Evolutionary conservation across 345 rosid species (phyloP).

Genomic region (Hypericum perforatum): DNA sequence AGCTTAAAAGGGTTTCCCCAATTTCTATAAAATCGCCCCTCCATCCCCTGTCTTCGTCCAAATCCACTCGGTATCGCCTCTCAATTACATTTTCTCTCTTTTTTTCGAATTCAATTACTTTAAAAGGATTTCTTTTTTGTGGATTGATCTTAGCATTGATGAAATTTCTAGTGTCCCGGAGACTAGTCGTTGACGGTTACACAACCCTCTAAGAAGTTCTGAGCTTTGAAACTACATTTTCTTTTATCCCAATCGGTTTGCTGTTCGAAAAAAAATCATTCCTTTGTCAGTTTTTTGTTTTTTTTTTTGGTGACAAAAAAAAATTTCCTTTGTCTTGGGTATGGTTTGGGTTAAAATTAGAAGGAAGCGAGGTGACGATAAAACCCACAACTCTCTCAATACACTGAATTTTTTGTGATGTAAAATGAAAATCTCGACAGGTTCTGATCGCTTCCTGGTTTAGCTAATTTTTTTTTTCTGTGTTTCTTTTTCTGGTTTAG

Average conservation of each 20-base stretch:
- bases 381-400: constrained; percentile 40
- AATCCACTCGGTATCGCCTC: too few species aligned
- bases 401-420: constrained; percentile 44
- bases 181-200: constrained; percentile 28
- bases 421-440: constrained; percentile 38
- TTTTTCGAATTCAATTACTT: too few species aligned
- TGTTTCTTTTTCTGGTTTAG: not conserved
- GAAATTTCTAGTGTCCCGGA: constrained; percentile 32
- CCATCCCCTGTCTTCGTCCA: too few species aligned
- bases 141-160: constrained; percentile 17
- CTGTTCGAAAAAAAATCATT: too few species aligned
- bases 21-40: too few species aligned
- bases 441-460: constrained; percentile 36
- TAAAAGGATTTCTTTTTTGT: too few species aligned
- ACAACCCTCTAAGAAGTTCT: constrained; percentile 65
- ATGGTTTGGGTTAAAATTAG: not conserved
- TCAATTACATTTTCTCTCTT: too few species aligned
- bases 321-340: not conserved
- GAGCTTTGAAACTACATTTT: constrained; percentile 18
- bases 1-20: too few species aligned
- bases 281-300: too few species aligned
- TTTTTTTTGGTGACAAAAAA: too few species aligned
- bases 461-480: too few species aligned
- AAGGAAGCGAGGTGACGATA: constrained; percentile 41
- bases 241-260: too few species aligned